These are phyloP conservation scores for Nannochloropsis salina DNA, from an alignment of 108 stramenopile species.

Conservation along the genomic window DNA sequence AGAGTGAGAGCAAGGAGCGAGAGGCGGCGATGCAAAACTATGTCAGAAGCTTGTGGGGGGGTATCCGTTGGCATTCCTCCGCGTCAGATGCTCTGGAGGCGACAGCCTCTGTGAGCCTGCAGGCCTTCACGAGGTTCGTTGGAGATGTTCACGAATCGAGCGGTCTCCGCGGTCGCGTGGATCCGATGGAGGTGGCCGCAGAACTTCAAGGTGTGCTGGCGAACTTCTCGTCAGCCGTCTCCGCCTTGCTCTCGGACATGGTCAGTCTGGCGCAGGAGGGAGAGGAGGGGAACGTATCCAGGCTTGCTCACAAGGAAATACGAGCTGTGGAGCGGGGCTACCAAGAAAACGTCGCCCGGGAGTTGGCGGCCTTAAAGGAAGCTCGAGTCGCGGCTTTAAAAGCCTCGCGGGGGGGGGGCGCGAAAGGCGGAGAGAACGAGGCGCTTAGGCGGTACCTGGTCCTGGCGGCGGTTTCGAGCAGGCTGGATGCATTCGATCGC, in stretches of 20 bases:
- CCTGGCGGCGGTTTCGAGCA: not conserved
- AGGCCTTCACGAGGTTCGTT: not conserved
- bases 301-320: not conserved
- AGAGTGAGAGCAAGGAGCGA: not conserved
- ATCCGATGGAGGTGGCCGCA: not conserved
- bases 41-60: not conserved
- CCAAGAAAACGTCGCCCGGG: not conserved
- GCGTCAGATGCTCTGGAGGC: not conserved
- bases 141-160: not conserved
- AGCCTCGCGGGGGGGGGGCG: not conserved
- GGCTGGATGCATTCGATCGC: constrained; percentile 3
- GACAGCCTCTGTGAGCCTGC: not conserved
- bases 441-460: not conserved
- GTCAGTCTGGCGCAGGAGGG: not conserved
- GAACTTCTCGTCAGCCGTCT: not conserved
- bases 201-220: not conserved
- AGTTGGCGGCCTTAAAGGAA: not conserved
- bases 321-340: not conserved
- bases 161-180: not conserved
- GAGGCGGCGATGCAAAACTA: not conserved
- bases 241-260: not conserved
- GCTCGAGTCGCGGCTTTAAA: not conserved
- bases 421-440: not conserved
- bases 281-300: not conserved
- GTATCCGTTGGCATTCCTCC: not conserved